Conservation (phyloP, 495 filamentous ascomycete species). For the Penicillium angulare region DNA sequence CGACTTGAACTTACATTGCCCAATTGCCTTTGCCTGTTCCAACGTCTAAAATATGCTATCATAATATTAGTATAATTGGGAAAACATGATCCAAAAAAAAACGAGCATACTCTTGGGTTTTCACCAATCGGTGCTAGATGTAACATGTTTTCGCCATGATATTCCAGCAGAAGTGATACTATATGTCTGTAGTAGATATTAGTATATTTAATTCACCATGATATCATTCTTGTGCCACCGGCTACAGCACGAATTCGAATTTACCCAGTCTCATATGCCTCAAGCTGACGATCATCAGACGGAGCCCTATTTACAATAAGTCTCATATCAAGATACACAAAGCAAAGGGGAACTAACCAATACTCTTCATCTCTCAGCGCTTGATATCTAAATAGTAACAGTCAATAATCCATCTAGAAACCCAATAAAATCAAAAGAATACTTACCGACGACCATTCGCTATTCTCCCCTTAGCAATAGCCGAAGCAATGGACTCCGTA, state of each 20-base stretch:
- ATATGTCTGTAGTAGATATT: neutral
- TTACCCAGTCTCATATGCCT: slow-evolving; percentile 8
- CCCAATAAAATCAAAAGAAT: neutral
- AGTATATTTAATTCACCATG: too few relatives aligned
- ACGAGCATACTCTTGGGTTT: neutral
- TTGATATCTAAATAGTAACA: slow-evolving; percentile 1
- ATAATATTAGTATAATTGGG: neutral
- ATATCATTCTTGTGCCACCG: neutral
- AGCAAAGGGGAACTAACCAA: neutral
- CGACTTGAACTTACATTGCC: slow-evolving; percentile 2
- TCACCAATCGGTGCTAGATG: neutral
- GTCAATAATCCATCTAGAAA: neutral
- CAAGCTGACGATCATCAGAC: slow-evolving; percentile 8
- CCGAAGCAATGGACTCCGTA: slow-evolving; percentile 5
- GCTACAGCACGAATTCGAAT: neutral
- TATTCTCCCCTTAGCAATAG: slow-evolving; percentile 1
- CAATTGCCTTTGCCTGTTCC: slow-evolving; percentile 9
- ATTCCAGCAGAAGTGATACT: slow-evolving; percentile 1
- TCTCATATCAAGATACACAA: neutral
- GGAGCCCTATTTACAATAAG: neutral
- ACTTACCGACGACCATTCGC: slow-evolving; percentile 9
- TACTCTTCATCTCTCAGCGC: slow-evolving; percentile 2
- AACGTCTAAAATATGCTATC: slow-evolving; percentile 2
- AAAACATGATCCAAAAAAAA: neutral
- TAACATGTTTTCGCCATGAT: neutral